Conservation (phyloP, 768 basidiomycete genomes). For the Zangia roseola region DNA sequence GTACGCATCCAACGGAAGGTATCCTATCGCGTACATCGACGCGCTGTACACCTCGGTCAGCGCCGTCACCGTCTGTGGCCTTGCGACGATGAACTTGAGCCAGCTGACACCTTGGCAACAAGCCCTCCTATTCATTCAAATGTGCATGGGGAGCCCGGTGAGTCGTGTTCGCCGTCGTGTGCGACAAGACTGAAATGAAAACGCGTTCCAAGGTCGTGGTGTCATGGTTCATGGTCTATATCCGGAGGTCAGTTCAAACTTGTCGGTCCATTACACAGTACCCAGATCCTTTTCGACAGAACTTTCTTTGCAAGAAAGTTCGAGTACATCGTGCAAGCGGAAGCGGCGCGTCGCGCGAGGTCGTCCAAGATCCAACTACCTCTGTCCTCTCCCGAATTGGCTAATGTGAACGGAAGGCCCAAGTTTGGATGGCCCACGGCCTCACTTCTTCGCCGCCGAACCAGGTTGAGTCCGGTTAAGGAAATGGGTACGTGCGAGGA, state of each 20-base stretch:
- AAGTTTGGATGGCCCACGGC: slow-evolving; percentile 30
- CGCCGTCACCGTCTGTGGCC: slow-evolving; percentile 78
- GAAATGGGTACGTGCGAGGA: slow-evolving; percentile 23
- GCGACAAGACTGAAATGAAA: not conserved
- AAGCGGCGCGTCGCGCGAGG: slow-evolving; percentile 33
- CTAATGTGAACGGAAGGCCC: slow-evolving; percentile 12
- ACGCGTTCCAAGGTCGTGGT: slow-evolving; percentile 55
- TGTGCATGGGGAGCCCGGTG: slow-evolving; percentile 76
- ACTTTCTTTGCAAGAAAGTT: slow-evolving; percentile 72
- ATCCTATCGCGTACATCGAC: too few species aligned
- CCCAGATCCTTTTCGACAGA: slow-evolving; percentile 33
- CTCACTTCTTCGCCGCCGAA: slow-evolving; percentile 34
- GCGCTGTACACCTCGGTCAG: too few species aligned
- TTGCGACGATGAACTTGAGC: slow-evolving; percentile 68
- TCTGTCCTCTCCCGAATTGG: slow-evolving; percentile 19
- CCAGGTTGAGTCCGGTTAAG: slow-evolving; percentile 24
- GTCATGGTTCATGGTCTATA: slow-evolving; percentile 82
- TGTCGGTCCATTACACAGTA: too few species aligned
- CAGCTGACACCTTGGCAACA: slow-evolving; percentile 70
- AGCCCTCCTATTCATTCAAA: slow-evolving; percentile 67
- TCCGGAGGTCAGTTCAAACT: slow-evolving; percentile 53
- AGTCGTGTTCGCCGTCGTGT: slow-evolving; percentile 26
- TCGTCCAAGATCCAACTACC: slow-evolving; percentile 17
- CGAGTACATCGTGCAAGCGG: slow-evolving; percentile 50
- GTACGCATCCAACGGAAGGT: slow-evolving; percentile 77